Percentiles rank a stretch among this genome's conserved stretches.
Evolutionary conservation across 345 rosid genomes (phyloP).

Genomic region (Eucalyptus sp.): DNA sequence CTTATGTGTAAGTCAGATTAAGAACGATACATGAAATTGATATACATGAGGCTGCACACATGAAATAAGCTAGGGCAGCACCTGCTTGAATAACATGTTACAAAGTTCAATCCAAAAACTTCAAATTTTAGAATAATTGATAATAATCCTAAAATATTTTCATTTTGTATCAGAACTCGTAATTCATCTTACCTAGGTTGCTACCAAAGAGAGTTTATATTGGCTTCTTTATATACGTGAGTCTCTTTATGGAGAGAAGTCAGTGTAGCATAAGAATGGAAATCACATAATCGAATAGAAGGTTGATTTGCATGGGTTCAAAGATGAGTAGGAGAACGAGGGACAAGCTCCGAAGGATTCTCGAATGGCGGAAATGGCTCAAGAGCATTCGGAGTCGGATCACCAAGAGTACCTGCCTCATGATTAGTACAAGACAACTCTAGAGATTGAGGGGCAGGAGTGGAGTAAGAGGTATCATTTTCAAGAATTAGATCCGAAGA

Average conservation of each 20-base stretch:
- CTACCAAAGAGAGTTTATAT: background rate
- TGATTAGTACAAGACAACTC: background rate
- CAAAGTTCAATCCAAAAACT: background rate
- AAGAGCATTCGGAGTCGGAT: background rate
- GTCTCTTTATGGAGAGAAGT: background rate
- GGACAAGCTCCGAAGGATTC: background rate
- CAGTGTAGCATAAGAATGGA: background rate
- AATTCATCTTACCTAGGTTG: background rate
- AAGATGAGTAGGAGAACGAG: background rate
- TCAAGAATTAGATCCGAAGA: background rate
- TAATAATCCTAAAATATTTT: background rate
- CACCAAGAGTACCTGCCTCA: background rate
- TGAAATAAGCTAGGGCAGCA: background rate
- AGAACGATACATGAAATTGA: background rate
- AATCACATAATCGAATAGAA: background rate
- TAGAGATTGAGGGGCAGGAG: background rate
- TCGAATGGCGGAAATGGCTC: background rate
- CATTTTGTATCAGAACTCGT: background rate
- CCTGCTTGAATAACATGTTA: background rate
- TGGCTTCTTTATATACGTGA: background rate
- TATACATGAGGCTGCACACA: rapidly evolving
- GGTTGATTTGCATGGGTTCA: background rate
- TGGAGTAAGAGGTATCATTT: background rate
- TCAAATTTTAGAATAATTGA: background rate
- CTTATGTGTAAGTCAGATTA: background rate